A percentile compares a stretch with the other conserved stretches of the same genome.
Evolutionary conservation across 345 rosid species (phyloP).

Genomic region (Turritis glabra): DNA sequence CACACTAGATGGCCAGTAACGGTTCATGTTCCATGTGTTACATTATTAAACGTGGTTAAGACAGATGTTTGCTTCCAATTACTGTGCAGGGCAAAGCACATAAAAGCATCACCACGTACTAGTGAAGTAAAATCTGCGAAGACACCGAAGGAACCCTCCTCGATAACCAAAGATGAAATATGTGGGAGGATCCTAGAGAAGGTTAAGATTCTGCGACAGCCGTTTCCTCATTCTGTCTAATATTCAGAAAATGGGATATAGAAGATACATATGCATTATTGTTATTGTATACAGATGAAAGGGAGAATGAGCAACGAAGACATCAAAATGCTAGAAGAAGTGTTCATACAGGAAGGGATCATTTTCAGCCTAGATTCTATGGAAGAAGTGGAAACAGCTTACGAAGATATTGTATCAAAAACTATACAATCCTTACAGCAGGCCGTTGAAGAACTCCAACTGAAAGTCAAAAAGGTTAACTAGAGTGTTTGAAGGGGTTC

Average conservation of each 20-base stretch:
- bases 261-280: neutral
- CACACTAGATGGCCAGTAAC: slow-evolving; percentile 7
- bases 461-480: slow-evolving; percentile 54
- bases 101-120: slow-evolving; percentile 61
- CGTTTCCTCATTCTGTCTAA: slow-evolving; percentile 14
- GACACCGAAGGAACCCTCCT: slow-evolving; percentile 37
- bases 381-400: slow-evolving; percentile 50
- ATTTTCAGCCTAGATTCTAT: slow-evolving; percentile 44
- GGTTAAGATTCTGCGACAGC: slow-evolving; percentile 44
- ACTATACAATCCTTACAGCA: slow-evolving; percentile 54
- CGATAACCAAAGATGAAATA: slow-evolving; percentile 47
- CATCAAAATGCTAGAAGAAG: slow-evolving; percentile 66
- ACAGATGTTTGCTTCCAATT: slow-evolving; percentile 10
- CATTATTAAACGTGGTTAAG: neutral
- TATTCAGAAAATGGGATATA: slow-evolving; percentile 14
- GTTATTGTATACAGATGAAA: slow-evolving; percentile 49
- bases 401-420: slow-evolving; percentile 44
- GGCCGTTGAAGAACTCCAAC: slow-evolving; percentile 53
- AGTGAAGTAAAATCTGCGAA: slow-evolving; percentile 48
- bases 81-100: slow-evolving; percentile 75
- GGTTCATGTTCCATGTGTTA: neutral
- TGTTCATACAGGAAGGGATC: slow-evolving; percentile 56
- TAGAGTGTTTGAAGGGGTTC: neutral
- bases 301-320: slow-evolving; percentile 61
- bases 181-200: slow-evolving; percentile 51